Evolutionary conservation across 2,329 filamentous ascomycete species (phyloP).

Genomic region (Penicillium sumatraense): DNA sequence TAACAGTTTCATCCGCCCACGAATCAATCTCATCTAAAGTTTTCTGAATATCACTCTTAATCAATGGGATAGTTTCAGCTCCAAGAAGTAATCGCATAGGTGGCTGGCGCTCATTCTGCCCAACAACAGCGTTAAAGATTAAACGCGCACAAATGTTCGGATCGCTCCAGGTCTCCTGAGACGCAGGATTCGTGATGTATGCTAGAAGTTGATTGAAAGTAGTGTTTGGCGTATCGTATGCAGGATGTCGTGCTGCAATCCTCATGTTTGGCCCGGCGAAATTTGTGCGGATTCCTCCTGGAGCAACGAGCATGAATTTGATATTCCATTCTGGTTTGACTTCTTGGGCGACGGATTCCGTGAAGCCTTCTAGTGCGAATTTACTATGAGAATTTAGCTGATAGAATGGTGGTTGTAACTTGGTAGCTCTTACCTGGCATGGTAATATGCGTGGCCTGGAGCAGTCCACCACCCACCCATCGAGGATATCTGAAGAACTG

Average conservation of each 20-base stretch:
- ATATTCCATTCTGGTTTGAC: slow-evolving; percentile 50
- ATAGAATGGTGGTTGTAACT: neutral
- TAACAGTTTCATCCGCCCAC: slow-evolving; percentile 15
- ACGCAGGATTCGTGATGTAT: slow-evolving; percentile 15
- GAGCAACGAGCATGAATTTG: slow-evolving; percentile 34
- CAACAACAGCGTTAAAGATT: slow-evolving; percentile 18
- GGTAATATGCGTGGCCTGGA: slow-evolving; percentile 45
- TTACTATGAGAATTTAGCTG: slow-evolving; percentile 32
- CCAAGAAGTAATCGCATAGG: slow-evolving; percentile 22
- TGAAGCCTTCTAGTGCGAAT: slow-evolving; percentile 55
- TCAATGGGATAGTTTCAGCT: slow-evolving; percentile 14
- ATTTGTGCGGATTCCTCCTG: slow-evolving; percentile 25
- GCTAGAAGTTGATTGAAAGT: slow-evolving; percentile 13
- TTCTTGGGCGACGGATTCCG: slow-evolving; percentile 52
- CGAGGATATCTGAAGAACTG: slow-evolving; percentile 61
- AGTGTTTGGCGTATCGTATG: slow-evolving; percentile 6
- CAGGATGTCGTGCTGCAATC: slow-evolving; percentile 5
- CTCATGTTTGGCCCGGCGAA: slow-evolving; percentile 9
- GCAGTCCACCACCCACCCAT: slow-evolving; percentile 52
- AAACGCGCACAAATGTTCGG: slow-evolving; percentile 20
- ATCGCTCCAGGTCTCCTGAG: slow-evolving; percentile 18
- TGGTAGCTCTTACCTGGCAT: slow-evolving; percentile 23
- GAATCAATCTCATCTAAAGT: slow-evolving; percentile 16
- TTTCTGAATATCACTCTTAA: slow-evolving; percentile 16
- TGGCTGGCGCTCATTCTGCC: slow-evolving; percentile 9